Conservation (phyloP, 495 filamentous ascomycete genomes). For the Amphirosellinia nigrospora region DNA sequence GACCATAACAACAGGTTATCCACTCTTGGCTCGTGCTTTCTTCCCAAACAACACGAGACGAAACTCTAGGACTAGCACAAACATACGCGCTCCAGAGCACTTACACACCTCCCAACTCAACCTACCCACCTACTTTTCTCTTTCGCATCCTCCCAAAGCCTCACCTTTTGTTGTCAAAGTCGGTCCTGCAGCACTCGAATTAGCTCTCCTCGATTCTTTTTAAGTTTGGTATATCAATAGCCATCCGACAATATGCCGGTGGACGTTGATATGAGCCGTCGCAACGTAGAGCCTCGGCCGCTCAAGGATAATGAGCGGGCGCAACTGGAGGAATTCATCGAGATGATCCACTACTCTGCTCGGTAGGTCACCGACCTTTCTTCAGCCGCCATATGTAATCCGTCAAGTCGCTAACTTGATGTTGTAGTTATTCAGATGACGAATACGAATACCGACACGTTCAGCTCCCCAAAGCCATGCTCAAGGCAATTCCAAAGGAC, state of each 20-base stretch:
- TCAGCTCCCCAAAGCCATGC: constrained; percentile 95
- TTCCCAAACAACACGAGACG: constrained; percentile 19
- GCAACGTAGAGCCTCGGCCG: constrained; percentile 83
- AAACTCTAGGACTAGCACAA: constrained; percentile 7
- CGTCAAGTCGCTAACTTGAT: constrained; percentile 26
- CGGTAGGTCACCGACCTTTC: constrained; percentile 62
- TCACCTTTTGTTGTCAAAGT: constrained; percentile 7
- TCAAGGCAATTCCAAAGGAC: constrained; percentile 93
- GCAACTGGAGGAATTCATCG: constrained; percentile 86
- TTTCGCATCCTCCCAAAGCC: not conserved
- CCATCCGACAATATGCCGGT: constrained; percentile 38
- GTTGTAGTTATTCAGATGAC: constrained; percentile 78
- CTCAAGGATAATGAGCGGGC: constrained; percentile 81
- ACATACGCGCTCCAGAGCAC: constrained; percentile 9
- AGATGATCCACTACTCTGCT: constrained; percentile 92
- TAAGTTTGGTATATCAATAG: not conserved
- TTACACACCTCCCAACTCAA: not conserved
- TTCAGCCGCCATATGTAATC: not conserved
- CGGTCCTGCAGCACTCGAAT: not conserved
- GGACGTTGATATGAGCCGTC: constrained; percentile 80
- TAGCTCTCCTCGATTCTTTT: not conserved
- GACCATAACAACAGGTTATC: not conserved
- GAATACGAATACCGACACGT: constrained; percentile 95
- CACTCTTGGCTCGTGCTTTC: constrained; percentile 7
- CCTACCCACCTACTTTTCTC: not conserved